These are phyloP conservation scores for Musa itinerans DNA, from an alignment of 176 grass and related monocot genomes.

Conservation along the genomic window DNA sequence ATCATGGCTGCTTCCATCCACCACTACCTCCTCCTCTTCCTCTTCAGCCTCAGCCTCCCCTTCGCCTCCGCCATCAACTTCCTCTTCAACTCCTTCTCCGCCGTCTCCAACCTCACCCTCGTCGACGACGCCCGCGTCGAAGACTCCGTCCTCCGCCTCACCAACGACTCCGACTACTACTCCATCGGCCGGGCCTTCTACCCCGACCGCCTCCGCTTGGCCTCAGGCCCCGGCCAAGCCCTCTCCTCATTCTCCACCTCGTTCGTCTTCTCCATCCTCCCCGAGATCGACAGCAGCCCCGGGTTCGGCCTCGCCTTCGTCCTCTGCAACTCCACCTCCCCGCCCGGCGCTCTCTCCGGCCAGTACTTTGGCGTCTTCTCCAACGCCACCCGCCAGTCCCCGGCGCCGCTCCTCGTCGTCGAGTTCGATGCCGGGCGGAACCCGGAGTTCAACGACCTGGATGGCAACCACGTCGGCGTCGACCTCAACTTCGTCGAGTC, in stretches of 20 bases:
- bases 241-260: conserved; percentile 28
- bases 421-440: conserved; percentile 34
- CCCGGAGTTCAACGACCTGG: conserved; percentile 33
- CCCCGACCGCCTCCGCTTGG: not conserved
- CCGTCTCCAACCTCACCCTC: conserved; percentile 19
- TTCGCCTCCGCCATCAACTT: conserved; percentile 3
- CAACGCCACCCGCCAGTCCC: conserved; percentile 25
- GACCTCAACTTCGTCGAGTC: conserved; percentile 21
- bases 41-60: not conserved
- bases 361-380: conserved; percentile 56
- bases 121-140: conserved; percentile 14
- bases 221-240: not conserved
- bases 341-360: conserved; percentile 46
- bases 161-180: conserved; percentile 21
- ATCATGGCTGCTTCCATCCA: not conserved
- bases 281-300: conserved; percentile 38
- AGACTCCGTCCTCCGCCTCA: conserved; percentile 8
- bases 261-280: conserved; percentile 42
- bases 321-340: conserved; percentile 36
- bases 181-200: conserved; percentile 20
- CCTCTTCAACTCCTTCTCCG: conserved; percentile 20
- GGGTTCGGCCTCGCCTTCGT: conserved; percentile 58
- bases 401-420: conserved; percentile 29
- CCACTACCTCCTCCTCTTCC: not conserved
- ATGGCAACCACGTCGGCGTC: conserved; percentile 18